phyloP scores from a whole-genome alignment of 2,329 filamentous ascomycete genomes.

The Clarireedia paspali region DNA sequence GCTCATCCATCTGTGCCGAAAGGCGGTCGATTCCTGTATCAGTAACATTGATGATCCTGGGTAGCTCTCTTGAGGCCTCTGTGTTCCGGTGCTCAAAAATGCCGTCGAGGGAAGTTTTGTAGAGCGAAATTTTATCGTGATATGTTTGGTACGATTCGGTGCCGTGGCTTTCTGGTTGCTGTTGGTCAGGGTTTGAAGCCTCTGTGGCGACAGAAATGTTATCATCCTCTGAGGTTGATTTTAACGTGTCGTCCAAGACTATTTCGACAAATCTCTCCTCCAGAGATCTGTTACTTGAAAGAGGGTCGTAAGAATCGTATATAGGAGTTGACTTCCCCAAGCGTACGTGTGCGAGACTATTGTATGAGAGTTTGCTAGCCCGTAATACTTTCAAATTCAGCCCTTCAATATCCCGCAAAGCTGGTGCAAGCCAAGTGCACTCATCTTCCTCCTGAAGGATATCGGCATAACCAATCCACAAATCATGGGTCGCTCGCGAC shows the following conservation, averaged over 20 bases:
- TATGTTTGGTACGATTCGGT: slow-evolving; percentile 24
- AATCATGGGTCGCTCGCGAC: slow-evolving; percentile 12
- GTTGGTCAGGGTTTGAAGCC: too few relatives aligned
- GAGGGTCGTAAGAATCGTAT: slow-evolving; percentile 26
- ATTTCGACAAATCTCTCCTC: slow-evolving; percentile 30
- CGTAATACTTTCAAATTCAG: slow-evolving; percentile 25
- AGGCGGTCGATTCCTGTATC: slow-evolving; percentile 24
- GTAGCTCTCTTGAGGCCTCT: slow-evolving; percentile 23
- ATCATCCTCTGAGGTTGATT: too few relatives aligned
- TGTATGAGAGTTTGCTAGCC: slow-evolving; percentile 20
- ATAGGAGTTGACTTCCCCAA: slow-evolving; percentile 4
- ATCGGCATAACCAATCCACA: slow-evolving; percentile 27
- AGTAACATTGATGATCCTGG: slow-evolving; percentile 27
- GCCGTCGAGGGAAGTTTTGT: slow-evolving; percentile 27
- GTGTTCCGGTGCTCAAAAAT: slow-evolving; percentile 29
- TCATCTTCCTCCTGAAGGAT: slow-evolving; percentile 11
- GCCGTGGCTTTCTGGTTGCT: slow-evolving; percentile 18
- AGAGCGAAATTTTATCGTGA: slow-evolving; percentile 27
- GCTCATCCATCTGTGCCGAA: neutral
- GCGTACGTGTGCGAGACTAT: too few relatives aligned
- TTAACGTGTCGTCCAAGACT: slow-evolving; percentile 11
- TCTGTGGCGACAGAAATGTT: too few relatives aligned
- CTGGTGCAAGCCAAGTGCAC: slow-evolving; percentile 25
- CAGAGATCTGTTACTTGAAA: slow-evolving; percentile 19
- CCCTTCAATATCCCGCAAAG: slow-evolving; percentile 19